Base-by-base conservation (phyloP, 1,284 basidiomycete species). In the Trametes pubescens region DNA sequence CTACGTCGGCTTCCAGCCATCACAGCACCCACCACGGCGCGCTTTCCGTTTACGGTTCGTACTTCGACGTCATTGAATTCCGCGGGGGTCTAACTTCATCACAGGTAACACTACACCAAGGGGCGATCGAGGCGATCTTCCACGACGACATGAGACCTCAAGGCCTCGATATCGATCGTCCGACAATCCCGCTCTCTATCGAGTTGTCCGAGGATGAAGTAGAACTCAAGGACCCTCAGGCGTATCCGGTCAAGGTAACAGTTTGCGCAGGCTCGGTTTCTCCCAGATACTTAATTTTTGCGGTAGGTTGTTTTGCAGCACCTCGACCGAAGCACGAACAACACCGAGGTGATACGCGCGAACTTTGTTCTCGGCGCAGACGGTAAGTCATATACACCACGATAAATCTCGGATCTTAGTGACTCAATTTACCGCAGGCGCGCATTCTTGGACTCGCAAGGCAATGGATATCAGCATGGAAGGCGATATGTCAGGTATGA, bases 401-500 rank as follows among this genome's bases (percentile, higher is more conserved):
- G 16, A 40, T 43, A 35, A 22, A 37, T 65, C 21, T 14, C 46
- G 11, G 0, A 51, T 1, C 46, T 24, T 10, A 56, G 3, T 43
- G 29, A 34, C 26, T 24, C 13, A 29, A 1, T 29, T 7, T 18
- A 16, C 35, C 46, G 40, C 58, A 72, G 89, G 90, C 13, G 92
- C 92, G 0, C 92, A 94, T 75, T 93, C 91, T 4, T 94, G 91
- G 92, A 90, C 93, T 5, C 84, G 92, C 32, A 89, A 89, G 65
- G 71, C 79, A 1, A 76, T 93, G n/a, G 82, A 82, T 3, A 89
- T 94, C 52, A 74, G 81, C 2, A 90, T 94, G 89, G 86, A 92
- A 65, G 93, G 93, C 13, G 91, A 92, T 72, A 88, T 91, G 70
- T 90, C 90, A 3, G 82, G 84, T 83, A 22, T 16, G 43, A 24